Percentiles rank a stretch among this genome's conserved stretches.
Evolutionary conservation across 352 stramenopile genomes (phyloP).

Genomic region (Phytophthora uliginosa): DNA sequence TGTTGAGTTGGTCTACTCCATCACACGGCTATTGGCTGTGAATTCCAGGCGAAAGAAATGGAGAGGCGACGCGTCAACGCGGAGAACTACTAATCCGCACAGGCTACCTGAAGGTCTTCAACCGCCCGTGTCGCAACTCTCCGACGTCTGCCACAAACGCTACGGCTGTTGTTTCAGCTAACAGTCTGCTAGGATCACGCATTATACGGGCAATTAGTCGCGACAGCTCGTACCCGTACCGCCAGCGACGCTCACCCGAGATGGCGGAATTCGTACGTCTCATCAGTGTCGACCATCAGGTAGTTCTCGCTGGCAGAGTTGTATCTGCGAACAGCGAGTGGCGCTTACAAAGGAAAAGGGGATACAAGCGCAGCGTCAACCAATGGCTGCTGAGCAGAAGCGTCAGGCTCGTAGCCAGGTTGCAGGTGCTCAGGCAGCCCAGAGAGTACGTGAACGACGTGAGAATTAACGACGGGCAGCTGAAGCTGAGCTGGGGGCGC

Average conservation of each 20-base stretch:
- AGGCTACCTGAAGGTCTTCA: slow-evolving; percentile 53
- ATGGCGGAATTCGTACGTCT: slow-evolving; percentile 47
- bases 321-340: too few relatives aligned
- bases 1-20: not conserved
- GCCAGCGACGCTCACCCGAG: slow-evolving; percentile 19
- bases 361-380: too few relatives aligned
- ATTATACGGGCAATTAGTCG: not conserved
- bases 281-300: not conserved
- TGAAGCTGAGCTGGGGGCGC: too few relatives aligned
- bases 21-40: not conserved
- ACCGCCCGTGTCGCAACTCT: slow-evolving; percentile 21
- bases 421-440: too few relatives aligned
- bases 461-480: too few relatives aligned
- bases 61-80: slow-evolving; percentile 56
- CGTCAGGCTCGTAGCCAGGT: too few relatives aligned
- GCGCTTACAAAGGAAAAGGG: too few relatives aligned
- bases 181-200: not conserved
- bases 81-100: slow-evolving; percentile 60
- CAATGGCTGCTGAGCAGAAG: too few relatives aligned
- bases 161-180: slow-evolving; percentile 5
- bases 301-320: not conserved
- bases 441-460: too few relatives aligned
- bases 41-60: slow-evolving; percentile 60
- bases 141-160: not conserved
- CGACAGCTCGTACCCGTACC: slow-evolving; percentile 18